A percentile compares a stretch with the other conserved stretches of the same genome.
Evolutionary conservation across 1,139 yeast genomes (phyloP).

Genomic region (Nematodospora anomalae): DNA sequence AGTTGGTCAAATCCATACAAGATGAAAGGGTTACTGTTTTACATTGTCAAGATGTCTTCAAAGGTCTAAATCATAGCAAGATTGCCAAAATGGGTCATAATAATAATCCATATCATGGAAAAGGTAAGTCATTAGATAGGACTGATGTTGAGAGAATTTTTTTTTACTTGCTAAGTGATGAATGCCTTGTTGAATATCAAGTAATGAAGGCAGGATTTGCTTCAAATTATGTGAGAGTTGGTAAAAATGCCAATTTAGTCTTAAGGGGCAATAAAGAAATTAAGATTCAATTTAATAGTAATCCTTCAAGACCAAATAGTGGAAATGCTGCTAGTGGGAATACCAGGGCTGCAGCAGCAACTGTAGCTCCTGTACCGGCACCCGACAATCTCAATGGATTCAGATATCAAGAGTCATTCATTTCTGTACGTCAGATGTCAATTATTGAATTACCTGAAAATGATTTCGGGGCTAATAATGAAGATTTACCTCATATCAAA

Average conservation of each 20-base stretch:
- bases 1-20: constrained; percentile 58
- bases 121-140: constrained; percentile 61
- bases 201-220: constrained; percentile 77
- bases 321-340: background rate
- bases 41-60: constrained; percentile 79
- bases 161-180: constrained; percentile 69
- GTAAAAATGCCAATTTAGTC: constrained; percentile 52
- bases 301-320: background rate
- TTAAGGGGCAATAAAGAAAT: constrained; percentile 46
- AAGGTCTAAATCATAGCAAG: constrained; percentile 69
- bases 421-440: constrained; percentile 12
- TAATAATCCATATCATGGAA: constrained; percentile 61
- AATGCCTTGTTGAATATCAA: constrained; percentile 71
- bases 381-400: constrained; percentile 3
- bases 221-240: constrained; percentile 65
- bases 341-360: constrained; percentile 1
- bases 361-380: constrained; percentile 1
- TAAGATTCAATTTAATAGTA: constrained; percentile 18
- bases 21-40: constrained; percentile 67
- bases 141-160: constrained; percentile 79
- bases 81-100: constrained; percentile 66
- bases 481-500: constrained; percentile 28
- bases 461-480: constrained; percentile 18
- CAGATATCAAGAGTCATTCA: constrained; percentile 14
- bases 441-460: constrained; percentile 21